phyloP scores from a whole-genome alignment of 1,284 basidiomycete species.

The Leccinum griseonigrum region DNA sequence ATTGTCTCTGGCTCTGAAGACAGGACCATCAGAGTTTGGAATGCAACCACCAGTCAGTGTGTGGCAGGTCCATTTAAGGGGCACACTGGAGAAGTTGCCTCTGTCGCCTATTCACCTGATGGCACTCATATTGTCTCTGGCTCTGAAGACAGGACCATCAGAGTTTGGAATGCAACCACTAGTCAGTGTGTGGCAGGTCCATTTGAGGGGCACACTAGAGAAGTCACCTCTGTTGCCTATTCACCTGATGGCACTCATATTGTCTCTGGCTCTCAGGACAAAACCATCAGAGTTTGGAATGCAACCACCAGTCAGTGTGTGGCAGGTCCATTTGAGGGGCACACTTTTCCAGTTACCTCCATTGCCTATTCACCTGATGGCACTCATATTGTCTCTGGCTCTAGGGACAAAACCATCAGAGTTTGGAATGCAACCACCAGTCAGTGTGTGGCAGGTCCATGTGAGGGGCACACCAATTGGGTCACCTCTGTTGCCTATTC shows the following conservation, averaged over 20 bases:
- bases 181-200: not conserved
- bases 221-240: not conserved
- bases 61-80: not conserved
- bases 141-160: not conserved
- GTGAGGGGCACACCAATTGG: too few species aligned
- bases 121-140: not conserved
- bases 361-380: too few species aligned
- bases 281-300: too few species aligned
- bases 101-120: not conserved
- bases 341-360: fast-evolving
- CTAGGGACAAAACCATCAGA: too few species aligned
- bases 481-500: too few species aligned
- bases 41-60: not conserved
- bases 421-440: too few species aligned
- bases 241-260: too few species aligned
- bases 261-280: too few species aligned
- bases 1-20: not conserved
- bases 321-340: too few species aligned
- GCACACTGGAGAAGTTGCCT: fast-evolving
- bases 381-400: too few species aligned
- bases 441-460: too few species aligned
- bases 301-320: too few species aligned
- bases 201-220: not conserved
- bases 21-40: not conserved
- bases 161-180: not conserved